A percentile compares a stretch with the other conserved stretches of the same genome.
Evolutionary conservation across 768 basidiomycete species (phyloP).

Genomic region (Suillus plorans): DNA sequence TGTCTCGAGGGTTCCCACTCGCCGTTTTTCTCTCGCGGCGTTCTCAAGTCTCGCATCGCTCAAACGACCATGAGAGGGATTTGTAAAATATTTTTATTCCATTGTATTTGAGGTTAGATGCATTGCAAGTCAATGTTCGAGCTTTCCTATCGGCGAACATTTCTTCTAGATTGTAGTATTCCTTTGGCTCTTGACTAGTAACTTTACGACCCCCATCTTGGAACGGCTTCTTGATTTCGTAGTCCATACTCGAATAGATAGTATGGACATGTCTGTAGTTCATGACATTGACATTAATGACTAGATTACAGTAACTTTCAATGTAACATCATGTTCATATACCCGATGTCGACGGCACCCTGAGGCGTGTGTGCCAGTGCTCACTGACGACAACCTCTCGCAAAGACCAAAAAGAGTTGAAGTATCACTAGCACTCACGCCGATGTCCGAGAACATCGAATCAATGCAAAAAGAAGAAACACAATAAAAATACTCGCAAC

Average conservation of each 20-base stretch:
- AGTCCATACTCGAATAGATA: background rate
- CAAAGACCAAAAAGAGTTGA: background rate
- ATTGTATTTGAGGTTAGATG: background rate
- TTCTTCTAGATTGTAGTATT: background rate
- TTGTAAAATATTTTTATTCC: background rate
- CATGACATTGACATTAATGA: background rate
- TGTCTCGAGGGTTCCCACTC: constrained; percentile 16
- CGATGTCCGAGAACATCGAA: background rate
- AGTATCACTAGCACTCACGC: background rate
- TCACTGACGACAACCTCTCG: background rate
- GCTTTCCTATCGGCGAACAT: background rate
- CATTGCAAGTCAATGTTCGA: background rate
- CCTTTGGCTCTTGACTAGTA: background rate
- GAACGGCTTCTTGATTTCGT: background rate
- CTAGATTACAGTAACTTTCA: background rate
- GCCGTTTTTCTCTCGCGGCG: constrained; percentile 31
- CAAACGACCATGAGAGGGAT: background rate
- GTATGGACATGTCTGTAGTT: background rate
- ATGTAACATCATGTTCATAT: background rate
- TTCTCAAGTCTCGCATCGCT: constrained; percentile 19
- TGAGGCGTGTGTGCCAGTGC: background rate
- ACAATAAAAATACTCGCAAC: background rate
- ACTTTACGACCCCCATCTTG: background rate
- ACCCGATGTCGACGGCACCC: background rate
- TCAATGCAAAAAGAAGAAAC: background rate